Base-by-base conservation (phyloP, 441 rosid species). In the Jatropha podagrica region DNA sequence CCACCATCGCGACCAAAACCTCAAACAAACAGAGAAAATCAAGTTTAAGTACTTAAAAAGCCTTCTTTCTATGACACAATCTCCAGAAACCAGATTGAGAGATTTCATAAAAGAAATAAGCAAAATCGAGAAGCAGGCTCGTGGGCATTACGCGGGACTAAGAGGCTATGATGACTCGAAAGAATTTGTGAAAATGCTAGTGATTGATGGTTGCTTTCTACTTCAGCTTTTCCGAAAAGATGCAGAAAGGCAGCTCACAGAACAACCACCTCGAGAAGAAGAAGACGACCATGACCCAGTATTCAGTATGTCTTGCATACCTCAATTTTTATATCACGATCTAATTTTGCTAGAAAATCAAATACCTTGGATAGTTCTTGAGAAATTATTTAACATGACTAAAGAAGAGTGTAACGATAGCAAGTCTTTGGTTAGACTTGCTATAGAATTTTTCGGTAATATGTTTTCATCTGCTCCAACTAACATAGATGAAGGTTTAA, bases 291-390 rank as follows among this genome's bases (percentile, higher is more conserved):
- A 75, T 42, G 84, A 85, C 23, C 84, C 83, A 10, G n/a, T 83
- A 0, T 81, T 77, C 77, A 20, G 71, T 18, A 77, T 81, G 78
- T 68, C 80, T 17, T 76, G 81, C 54, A 72, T 79, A 65, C 23
- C 44, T 1, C 75, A 71, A 20, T 73, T 20, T 48, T 15, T 85
- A 5, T 42, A n/a, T 58, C 86, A 83, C 10, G 88, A 83, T 56
- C 60, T 83, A 71, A 79, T 83, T 26, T 75, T 81, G 78, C 76
- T 85, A 0, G 86, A 82, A 65, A 82, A 85, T 20, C 86, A 80
- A 66, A 78, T 80, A 2, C 88, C 86, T 14, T 85, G 82, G 85
- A 8, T 68, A 0, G 82, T 85, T 6, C 88, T 85, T 23, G 86
- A 79, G 13, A n/a, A 9, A 17, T 14, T 85, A 51, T 81, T 70